Percentiles rank a stretch among this genome's conserved stretches.
Conservation (phyloP, 2,329 filamentous ascomycete genomes). For the Fulvia fulva region DNA sequence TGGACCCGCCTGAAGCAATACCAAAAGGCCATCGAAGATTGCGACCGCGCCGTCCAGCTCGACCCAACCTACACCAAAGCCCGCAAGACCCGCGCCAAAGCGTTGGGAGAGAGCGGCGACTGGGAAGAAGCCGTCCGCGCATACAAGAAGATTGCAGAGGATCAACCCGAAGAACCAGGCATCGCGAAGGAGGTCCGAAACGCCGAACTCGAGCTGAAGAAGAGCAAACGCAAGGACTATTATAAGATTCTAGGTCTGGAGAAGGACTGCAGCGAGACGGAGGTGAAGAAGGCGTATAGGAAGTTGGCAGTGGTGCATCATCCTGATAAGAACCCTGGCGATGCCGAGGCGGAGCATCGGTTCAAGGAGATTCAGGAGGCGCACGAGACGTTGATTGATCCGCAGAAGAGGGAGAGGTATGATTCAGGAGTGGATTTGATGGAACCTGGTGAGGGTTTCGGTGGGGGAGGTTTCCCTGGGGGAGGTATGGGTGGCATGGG, state of each 20-base stretch:
- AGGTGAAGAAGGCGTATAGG: conserved; percentile 96
- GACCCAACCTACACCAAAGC: conserved; percentile 87
- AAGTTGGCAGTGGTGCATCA: conserved; percentile 92
- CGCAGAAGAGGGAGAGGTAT: conserved; percentile 87
- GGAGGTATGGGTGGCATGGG: conserved; percentile 37
- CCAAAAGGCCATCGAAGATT: conserved; percentile 76
- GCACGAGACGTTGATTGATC: conserved; percentile 90
- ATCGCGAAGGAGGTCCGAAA: conserved; percentile 81
- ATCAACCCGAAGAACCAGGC: conserved; percentile 74
- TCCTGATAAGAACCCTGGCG: conserved; percentile 94
- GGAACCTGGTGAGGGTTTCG: conserved; percentile 82
- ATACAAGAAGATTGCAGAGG: conserved; percentile 79
- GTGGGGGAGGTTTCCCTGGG: conserved; percentile 45
- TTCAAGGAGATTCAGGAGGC: conserved; percentile 99
- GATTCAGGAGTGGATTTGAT: conserved; percentile 90
- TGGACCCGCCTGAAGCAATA: conserved; percentile 80
- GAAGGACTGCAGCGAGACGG: conserved; percentile 76
- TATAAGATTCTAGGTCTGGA: conserved; percentile 92
- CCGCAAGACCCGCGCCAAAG: conserved; percentile 89
- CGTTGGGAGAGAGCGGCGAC: conserved; percentile 74
- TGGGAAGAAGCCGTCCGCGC: conserved; percentile 92
- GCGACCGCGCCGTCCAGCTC: conserved; percentile 74
- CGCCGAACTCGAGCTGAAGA: conserved; percentile 94
- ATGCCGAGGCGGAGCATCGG: conserved; percentile 76
- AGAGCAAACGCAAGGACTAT: conserved; percentile 95